Percentiles rank a stretch among this genome's conserved stretches.
Conservation (phyloP, 805 yeast species). For the Lipomyces sp. region DNA sequence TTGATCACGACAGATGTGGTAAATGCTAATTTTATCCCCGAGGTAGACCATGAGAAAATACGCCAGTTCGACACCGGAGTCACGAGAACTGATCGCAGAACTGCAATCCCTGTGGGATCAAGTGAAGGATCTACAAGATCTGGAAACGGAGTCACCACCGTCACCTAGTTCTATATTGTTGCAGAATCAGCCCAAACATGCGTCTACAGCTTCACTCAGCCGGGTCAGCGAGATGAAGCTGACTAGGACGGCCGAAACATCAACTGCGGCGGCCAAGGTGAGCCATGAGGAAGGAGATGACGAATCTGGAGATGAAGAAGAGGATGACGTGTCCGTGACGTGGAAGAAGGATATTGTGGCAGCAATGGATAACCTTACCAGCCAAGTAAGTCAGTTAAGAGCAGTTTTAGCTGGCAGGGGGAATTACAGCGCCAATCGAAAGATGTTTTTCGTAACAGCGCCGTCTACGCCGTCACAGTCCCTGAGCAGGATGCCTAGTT, state of each 20-base stretch:
- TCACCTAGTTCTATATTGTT: constrained; percentile 10
- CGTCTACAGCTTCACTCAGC: constrained; percentile 5
- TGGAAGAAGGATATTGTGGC: constrained; percentile 21
- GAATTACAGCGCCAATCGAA: neutral
- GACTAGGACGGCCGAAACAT: neutral
- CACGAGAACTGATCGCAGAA: constrained; percentile 67
- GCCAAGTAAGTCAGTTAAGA: constrained; percentile 6
- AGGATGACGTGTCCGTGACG: constrained; percentile 16
- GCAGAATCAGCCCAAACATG: neutral
- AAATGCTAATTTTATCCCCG: neutral
- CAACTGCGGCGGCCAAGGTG: constrained; percentile 6
- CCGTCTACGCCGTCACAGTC: constrained; percentile 25
- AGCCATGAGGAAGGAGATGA: constrained; percentile 11
- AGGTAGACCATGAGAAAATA: constrained; percentile 65
- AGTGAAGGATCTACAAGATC: constrained; percentile 54
- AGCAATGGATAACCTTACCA: constrained; percentile 14
- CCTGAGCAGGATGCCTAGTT: constrained; percentile 15
- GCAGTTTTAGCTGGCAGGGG: neutral
- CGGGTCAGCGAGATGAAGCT: constrained; percentile 12
- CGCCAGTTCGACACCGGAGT: constrained; percentile 69
- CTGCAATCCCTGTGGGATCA: constrained; percentile 78
- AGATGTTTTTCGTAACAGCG: constrained; percentile 17
- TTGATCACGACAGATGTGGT: neutral
- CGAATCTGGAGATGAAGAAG: constrained; percentile 15
- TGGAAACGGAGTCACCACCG: constrained; percentile 28